Conservation (phyloP, 2,329 filamentous ascomycete species). For the Diatrype stigma region DNA sequence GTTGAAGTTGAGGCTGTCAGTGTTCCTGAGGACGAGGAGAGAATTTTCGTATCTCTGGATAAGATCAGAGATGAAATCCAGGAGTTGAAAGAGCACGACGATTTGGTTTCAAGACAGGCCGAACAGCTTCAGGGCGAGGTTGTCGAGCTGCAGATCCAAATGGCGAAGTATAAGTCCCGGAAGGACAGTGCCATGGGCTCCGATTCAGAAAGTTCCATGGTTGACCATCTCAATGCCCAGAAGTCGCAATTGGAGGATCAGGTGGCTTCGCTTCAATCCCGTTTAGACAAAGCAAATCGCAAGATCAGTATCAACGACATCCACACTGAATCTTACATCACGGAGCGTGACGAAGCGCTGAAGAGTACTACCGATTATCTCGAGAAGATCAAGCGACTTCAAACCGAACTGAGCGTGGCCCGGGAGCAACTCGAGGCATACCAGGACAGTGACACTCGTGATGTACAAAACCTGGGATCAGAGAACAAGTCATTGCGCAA, state of each 20-base stretch:
- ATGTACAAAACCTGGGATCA: conserved; percentile 32
- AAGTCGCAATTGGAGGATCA: conserved; percentile 59
- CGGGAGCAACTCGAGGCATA: conserved; percentile 36
- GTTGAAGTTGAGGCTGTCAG: conserved; percentile 47
- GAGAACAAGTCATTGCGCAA: conserved; percentile 39
- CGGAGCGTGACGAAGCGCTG: conserved; percentile 65
- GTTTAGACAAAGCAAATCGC: conserved; percentile 58
- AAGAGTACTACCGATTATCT: too few relatives aligned
- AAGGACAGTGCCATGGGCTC: conserved; percentile 42
- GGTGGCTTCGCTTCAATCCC: conserved; percentile 56
- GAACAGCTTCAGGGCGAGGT: conserved; percentile 50
- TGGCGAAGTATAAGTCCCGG: conserved; percentile 38
- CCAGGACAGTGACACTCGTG: conserved; percentile 22
- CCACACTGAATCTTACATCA: conserved; percentile 56
- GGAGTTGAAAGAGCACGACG: conserved; percentile 52
- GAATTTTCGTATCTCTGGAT: conserved; percentile 58
- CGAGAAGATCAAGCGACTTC: conserved; percentile 45
- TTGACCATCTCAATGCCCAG: conserved; percentile 43
- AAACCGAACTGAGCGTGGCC: conserved; percentile 38
- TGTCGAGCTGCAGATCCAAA: conserved; percentile 44
- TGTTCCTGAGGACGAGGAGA: conserved; percentile 50
- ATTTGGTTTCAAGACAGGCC: conserved; percentile 51
- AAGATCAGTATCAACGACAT: conserved; percentile 61
- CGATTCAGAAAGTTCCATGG: conserved; percentile 38
- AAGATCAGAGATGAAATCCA: conserved; percentile 57